Evolutionary conservation across 2,329 filamentous ascomycete genomes (phyloP), one percentile per base, ranked within the genome.

Genomic region (Bimuria novae-zelandiae): DNA sequence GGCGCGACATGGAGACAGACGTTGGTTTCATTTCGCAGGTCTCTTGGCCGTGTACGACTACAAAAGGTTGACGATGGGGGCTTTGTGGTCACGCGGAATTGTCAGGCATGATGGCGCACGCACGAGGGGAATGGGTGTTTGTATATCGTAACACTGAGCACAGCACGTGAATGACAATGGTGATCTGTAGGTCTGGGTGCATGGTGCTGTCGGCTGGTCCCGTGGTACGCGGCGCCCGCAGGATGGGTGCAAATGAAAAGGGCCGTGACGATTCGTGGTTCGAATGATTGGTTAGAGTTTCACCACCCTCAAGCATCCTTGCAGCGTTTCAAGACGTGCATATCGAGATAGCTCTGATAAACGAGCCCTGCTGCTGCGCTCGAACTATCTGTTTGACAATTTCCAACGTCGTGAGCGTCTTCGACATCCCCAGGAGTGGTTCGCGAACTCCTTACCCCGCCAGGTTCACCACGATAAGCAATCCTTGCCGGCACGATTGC

Each of bases 401-500:
- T 22, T 29, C 14, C 22, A 22, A 17, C 21, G 4, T 11, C 21
- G 7, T 11, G 27, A 16, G 44, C 33, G 39, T 43, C 36, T 12
- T 51, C 35, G n/a, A 33, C n/a, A 33, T 33, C 3, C 11, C 44
- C 45, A 12, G 30, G 39, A 17, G 30, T 22, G 14, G 11, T 27
- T 11, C 32, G 43, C 49, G 49, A 37, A 37, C 50, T 41, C 48
- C 49, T 23, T 52, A 56, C 56, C 56, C 56, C 56, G 41, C 51
- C 49, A 54, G 49, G n/a, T n/a, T n/a, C 51, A 36, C 45, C 40
- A 53, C 14, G 33, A n/a, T 36, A 55, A 19, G 44, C 16, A 50
- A 49, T 47, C 53, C 45, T 14, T 61, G 58, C 56, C 63, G 55
- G 53, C 57, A 58, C 56, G 52, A 53, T 54, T 60, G 68, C 66